Evolutionary conservation across 2,329 filamentous ascomycete species (phyloP).

Genomic region (Furcasterigmium sp.): DNA sequence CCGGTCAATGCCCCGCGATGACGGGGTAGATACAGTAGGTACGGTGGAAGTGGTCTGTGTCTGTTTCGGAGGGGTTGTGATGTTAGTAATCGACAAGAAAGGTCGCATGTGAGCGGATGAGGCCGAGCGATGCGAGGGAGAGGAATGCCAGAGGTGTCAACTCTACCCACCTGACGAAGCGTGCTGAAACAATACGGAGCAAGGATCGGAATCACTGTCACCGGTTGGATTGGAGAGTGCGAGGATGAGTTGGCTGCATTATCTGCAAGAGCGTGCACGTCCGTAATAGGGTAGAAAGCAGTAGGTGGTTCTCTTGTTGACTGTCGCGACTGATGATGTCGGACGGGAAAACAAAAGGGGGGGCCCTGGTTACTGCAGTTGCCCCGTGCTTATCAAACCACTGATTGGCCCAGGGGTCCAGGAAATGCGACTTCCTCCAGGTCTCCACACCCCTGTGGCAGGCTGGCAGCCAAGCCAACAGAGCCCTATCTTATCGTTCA

Average conservation of each 20-base stretch:
- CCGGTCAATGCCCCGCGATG: conserved; percentile 1
- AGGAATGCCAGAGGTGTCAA: neutral
- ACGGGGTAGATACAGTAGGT: conserved; percentile 1
- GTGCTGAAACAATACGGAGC: too few relatives aligned
- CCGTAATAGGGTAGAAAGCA: too few relatives aligned
- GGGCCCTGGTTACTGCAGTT: conserved; percentile 2
- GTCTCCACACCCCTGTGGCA: too few relatives aligned
- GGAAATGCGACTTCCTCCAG: too few relatives aligned
- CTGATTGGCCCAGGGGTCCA: neutral
- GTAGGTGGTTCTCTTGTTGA: neutral
- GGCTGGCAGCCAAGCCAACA: too few relatives aligned
- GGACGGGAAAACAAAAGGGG: conserved; percentile 3
- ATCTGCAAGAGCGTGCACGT: neutral
- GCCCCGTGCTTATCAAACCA: neutral
- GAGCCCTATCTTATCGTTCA: neutral
- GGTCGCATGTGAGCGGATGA: neutral
- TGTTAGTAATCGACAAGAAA: neutral
- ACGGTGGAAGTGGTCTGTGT: neutral
- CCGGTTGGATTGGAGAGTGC: too few relatives aligned
- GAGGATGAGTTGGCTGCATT: neutral
- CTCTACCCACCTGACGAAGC: too few relatives aligned
- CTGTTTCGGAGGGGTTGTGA: neutral
- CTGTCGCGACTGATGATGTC: neutral
- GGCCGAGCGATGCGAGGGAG: conserved; percentile 1
- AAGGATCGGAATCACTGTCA: too few relatives aligned